These are phyloP conservation scores for Phoma sp. DNA, from an alignment of 2,329 filamentous ascomycete genomes.

Conservation along the genomic window DNA sequence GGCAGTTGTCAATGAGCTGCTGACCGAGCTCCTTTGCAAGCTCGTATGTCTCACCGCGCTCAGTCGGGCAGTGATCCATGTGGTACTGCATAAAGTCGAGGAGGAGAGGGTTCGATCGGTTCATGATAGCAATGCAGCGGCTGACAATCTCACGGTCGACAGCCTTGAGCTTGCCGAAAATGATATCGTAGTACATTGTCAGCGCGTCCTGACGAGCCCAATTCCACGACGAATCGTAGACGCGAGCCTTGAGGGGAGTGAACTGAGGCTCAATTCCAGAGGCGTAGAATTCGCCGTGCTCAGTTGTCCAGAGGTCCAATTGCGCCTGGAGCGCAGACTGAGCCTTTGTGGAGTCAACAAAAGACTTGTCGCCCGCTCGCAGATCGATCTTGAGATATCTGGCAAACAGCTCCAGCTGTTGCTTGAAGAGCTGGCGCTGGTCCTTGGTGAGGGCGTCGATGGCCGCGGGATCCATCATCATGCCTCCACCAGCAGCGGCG, in stretches of 20 bases:
- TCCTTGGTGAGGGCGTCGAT: constrained; percentile 97
- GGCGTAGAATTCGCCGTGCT: constrained; percentile 97
- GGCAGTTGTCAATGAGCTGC: constrained; percentile 97
- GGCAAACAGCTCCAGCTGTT: constrained; percentile 93
- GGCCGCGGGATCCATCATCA: constrained; percentile 99
- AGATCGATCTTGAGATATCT: constrained; percentile 97
- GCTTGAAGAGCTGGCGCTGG: constrained; percentile 94
- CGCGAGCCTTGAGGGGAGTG: constrained; percentile 88
- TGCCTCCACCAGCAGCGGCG: constrained; percentile 75
- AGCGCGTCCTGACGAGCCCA: constrained; percentile 98
- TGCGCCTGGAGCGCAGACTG: constrained; percentile 89
- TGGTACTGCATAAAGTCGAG: constrained; percentile 99
- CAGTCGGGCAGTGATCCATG: constrained; percentile 97
- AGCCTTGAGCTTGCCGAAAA: constrained; percentile 90
- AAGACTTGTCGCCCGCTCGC: constrained; percentile 93
- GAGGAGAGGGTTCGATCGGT: constrained; percentile 92
- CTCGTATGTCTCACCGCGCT: constrained; percentile 95
- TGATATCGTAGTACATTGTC: constrained; percentile 99
- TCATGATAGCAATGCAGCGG: constrained; percentile 99
- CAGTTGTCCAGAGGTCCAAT: constrained; percentile 90
- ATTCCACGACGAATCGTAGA: constrained; percentile 99
- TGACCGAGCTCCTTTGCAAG: constrained; percentile 94
- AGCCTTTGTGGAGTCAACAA: constrained; percentile 81
- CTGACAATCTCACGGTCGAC: constrained; percentile 98
- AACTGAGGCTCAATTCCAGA: constrained; percentile 93